Base-by-base conservation (phyloP, 345 rosid genomes). In the Citrus mangshanensis region DNA sequence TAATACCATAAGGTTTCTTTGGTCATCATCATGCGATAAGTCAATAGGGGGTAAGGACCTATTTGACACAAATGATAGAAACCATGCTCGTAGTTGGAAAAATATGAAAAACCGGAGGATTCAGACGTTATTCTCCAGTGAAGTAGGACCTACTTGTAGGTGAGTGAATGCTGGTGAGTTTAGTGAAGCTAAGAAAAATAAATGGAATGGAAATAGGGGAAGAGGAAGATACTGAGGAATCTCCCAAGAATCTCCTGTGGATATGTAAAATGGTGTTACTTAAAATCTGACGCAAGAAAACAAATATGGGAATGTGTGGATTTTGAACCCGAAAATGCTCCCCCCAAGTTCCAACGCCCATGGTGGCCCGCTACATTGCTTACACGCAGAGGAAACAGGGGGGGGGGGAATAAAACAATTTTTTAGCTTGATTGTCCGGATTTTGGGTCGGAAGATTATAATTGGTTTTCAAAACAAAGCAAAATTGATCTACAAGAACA, bases 241-340 rank as follows among this genome's bases (percentile, higher is more conserved):
- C 84, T 80, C 2, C 79, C 12, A 38, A 61, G 84, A 73, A 82
- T 82, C 81, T 85, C 10, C 81, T 24, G 1, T 25, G 25, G 56
- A 22, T 5, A 24, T 55, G 37, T 40, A 9, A 42, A n/a, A 80
- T 76, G 30, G 18, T n/a, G 4, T 42, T 69, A 54, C 18, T 38
- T 46, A 18, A 32, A 35, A 24, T 21, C 14, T 22, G 13, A 21
- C 59, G 7, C 3, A 35, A 51, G 9, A 0, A 69, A 73, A 75
- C 78, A 77, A 70, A 32, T 19, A 28, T 19, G 38, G 49, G 79
- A 77, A 80, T 55, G 72, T 78, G 42, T 82, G 38, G 76, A 25
- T 27, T 28, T 16, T 34, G 38, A 38, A 24, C 63, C 28, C 8
- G 24, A 22, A 76, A 64, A 65, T 49, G 63, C 78, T 65, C n/a